Conservation (phyloP, 495 filamentous ascomycete species). For the Chaetomium cochliodes region DNA sequence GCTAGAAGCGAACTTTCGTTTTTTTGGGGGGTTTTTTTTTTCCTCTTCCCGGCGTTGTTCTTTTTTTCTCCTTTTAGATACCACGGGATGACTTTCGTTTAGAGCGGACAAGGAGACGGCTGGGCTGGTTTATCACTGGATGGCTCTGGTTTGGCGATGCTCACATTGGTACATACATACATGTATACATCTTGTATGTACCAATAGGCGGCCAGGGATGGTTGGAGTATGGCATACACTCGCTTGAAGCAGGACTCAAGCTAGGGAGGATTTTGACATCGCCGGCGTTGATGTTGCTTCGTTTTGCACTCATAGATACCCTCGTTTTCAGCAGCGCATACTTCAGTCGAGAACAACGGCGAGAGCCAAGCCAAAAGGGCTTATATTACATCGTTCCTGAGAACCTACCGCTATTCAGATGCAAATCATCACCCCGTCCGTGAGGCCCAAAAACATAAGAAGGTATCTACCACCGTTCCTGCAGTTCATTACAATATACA, state of each 20-base stretch:
- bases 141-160: background rate
- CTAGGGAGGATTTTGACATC: background rate
- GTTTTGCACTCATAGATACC: background rate
- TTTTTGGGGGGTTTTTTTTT: background rate
- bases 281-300: background rate
- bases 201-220: too few relatives aligned
- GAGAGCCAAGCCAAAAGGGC: background rate
- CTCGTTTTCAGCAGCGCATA: background rate
- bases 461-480: constrained; percentile 7
- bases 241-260: background rate
- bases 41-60: background rate
- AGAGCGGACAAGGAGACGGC: background rate
- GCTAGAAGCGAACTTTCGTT: background rate
- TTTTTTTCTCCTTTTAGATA: background rate
- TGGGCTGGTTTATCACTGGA: background rate
- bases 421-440: background rate
- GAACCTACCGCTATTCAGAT: background rate
- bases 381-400: background rate
- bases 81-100: background rate
- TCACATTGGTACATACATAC: too few relatives aligned
- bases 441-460: background rate
- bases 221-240: background rate
- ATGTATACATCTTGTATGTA: too few relatives aligned
- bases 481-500: constrained; percentile 22
- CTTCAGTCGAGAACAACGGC: background rate